These are phyloP conservation scores for Arachis monticola DNA, from an alignment of 331 rosid genomes.

Conservation along the genomic window DNA sequence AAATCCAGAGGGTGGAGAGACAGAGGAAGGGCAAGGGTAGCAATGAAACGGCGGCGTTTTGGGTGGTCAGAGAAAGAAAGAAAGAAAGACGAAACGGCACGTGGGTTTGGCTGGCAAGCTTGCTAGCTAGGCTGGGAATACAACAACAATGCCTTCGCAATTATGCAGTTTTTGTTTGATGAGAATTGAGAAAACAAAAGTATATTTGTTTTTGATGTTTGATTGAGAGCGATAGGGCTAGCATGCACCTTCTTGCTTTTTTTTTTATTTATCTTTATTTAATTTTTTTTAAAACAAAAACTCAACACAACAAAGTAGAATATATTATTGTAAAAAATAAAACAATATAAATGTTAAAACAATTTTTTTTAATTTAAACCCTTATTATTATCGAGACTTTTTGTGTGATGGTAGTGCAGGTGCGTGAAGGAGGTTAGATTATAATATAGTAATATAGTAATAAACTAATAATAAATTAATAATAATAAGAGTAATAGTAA, in stretches of 20 bases:
- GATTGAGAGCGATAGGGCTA: slow-evolving; percentile 25
- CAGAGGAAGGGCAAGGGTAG: neutral
- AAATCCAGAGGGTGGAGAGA: slow-evolving; percentile 38
- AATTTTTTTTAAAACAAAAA: too few relatives aligned
- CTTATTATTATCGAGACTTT: neutral
- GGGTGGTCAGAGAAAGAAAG: slow-evolving; percentile 16
- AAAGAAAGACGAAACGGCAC: slow-evolving; percentile 46
- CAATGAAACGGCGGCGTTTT: slow-evolving; percentile 38
- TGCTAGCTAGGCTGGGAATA: slow-evolving; percentile 18
- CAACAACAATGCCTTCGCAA: slow-evolving; percentile 19
- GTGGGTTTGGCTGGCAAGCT: slow-evolving; percentile 40
- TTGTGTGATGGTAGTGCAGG: slow-evolving; percentile 2
- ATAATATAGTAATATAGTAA: neutral
- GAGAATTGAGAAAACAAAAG: slow-evolving; percentile 31
- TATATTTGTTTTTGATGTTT: slow-evolving; percentile 29
- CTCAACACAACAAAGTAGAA: too few relatives aligned
- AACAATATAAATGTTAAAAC: too few relatives aligned
- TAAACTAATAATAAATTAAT: too few relatives aligned
- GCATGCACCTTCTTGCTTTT: slow-evolving; percentile 12
- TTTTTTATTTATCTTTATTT: neutral
- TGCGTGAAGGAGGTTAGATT: slow-evolving; percentile 39
- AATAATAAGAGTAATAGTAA: neutral
- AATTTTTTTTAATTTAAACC: too few relatives aligned
- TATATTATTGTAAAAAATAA: too few relatives aligned
- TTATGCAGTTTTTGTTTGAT: neutral